Evolutionary conservation across 225 moss, liverwort and hornwort species (phyloP).

Genomic region (Pseudisothecium myosuroides): DNA sequence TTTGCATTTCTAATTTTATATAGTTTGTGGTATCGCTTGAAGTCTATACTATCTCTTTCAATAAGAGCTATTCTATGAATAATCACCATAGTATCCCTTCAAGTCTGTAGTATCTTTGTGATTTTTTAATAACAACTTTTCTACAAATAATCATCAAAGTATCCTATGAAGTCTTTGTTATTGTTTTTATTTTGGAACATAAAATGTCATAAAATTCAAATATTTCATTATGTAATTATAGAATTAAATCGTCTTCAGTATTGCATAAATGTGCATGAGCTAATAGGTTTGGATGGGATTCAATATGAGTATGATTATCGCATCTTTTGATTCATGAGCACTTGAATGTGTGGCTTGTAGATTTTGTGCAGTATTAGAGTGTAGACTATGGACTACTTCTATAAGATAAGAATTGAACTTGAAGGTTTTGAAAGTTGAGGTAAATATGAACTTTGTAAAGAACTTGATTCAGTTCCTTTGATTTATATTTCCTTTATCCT

Average conservation of each 20-base stretch:
- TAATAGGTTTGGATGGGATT: not conserved
- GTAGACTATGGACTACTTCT: not conserved
- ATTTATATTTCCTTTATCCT: not conserved
- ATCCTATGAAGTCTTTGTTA: not conserved
- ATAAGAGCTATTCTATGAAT: not conserved
- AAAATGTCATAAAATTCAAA: not conserved
- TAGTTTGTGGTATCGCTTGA: not conserved
- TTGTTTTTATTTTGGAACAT: not conserved
- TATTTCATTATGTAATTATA: not conserved
- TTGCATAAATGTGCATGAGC: not conserved
- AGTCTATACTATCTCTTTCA: not conserved
- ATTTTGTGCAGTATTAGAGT: not conserved
- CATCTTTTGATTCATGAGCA: not conserved
- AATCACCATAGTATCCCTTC: too few relatives aligned
- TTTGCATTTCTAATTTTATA: not conserved
- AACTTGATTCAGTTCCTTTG: not conserved
- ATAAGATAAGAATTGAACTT: too few relatives aligned
- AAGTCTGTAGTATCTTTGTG: too few relatives aligned
- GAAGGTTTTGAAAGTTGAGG: too few relatives aligned
- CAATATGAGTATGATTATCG: not conserved
- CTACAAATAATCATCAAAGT: too few relatives aligned
- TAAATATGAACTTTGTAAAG: not conserved
- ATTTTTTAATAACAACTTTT: too few relatives aligned
- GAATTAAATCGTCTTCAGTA: not conserved
- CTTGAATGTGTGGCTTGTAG: not conserved